Evolutionary conservation across 164 flowering plant genomes (phyloP).

Genomic region (Sextonia rubra): DNA sequence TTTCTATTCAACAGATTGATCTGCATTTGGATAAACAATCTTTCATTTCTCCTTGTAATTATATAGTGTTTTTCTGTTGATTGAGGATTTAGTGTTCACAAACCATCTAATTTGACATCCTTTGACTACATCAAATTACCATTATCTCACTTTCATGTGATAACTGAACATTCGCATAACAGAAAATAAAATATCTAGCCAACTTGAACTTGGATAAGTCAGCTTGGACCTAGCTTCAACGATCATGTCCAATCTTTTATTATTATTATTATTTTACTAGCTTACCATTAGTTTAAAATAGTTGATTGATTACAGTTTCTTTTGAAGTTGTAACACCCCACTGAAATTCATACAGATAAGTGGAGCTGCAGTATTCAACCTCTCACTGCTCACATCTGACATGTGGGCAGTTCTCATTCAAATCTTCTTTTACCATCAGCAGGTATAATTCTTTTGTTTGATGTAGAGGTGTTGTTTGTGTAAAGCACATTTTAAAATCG

Average conservation of each 20-base stretch:
- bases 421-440: slow-evolving; percentile 56
- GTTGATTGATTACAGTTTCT: not conserved
- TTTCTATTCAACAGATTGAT: no score
- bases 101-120: no score
- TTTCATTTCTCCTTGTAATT: no score
- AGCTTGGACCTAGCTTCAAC: not conserved
- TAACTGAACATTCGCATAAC: no score
- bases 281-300: not conserved
- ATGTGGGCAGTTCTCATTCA: slow-evolving; percentile 79
- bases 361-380: slow-evolving; percentile 72
- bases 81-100: no score
- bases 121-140: no score
- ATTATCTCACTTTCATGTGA: no score
- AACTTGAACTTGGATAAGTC: not conserved
- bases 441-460: slow-evolving; percentile 32
- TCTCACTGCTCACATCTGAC: slow-evolving; percentile 71
- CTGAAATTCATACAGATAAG: slow-evolving; percentile 35
- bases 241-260: not conserved
- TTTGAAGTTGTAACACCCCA: not conserved
- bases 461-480: not conserved
- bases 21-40: no score
- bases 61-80: no score
- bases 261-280: no score
- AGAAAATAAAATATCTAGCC: not conserved
- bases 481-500: not conserved